These are phyloP conservation scores for Phytophthora macrochlamydospora DNA, from an alignment of 352 stramenopile species.

Conservation along the genomic window DNA sequence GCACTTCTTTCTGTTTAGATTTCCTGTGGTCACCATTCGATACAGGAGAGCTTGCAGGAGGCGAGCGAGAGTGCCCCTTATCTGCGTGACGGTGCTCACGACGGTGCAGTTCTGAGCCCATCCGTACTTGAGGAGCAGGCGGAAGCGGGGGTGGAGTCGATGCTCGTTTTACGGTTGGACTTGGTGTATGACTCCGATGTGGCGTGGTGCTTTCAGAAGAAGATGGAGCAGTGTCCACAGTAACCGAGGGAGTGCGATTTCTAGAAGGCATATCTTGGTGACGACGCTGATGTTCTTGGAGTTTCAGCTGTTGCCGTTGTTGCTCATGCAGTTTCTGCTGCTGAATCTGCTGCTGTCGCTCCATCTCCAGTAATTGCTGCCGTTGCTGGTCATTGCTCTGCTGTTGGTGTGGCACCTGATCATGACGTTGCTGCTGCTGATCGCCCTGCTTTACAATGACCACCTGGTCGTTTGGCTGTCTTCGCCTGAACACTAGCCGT, in stretches of 20 bases:
- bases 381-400: conserved; percentile 27
- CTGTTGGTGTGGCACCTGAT: conserved; percentile 22
- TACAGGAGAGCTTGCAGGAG: conserved; percentile 31
- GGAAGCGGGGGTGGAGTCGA: conserved; percentile 29
- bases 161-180: conserved; percentile 32
- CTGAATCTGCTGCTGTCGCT: conserved; percentile 6
- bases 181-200: conserved; percentile 23
- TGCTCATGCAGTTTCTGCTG: conserved; percentile 14
- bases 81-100: conserved; percentile 25
- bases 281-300: conserved; percentile 11
- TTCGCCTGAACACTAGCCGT: conserved; percentile 68
- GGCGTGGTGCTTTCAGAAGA: conserved; percentile 10
- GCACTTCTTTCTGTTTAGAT: conserved; percentile 15
- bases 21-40: conserved; percentile 2
- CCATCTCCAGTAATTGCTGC: conserved; percentile 1
- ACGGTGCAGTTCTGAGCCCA: conserved; percentile 11
- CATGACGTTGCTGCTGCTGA: conserved; percentile 19
- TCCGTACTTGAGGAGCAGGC: conserved; percentile 34
- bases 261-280: conserved; percentile 22
- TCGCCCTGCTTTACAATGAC: conserved; percentile 42
- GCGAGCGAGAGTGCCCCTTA: conserved; percentile 16
- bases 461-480: conserved; percentile 33
- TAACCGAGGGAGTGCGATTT: conserved; percentile 42
- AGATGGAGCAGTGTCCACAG: conserved; percentile 28
- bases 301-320: conserved; percentile 4